Evolutionary conservation across 805 yeast genomes (phyloP), one percentile per base, ranked within the genome.

Genomic region (Brettanomyces naardenensis): DNA sequence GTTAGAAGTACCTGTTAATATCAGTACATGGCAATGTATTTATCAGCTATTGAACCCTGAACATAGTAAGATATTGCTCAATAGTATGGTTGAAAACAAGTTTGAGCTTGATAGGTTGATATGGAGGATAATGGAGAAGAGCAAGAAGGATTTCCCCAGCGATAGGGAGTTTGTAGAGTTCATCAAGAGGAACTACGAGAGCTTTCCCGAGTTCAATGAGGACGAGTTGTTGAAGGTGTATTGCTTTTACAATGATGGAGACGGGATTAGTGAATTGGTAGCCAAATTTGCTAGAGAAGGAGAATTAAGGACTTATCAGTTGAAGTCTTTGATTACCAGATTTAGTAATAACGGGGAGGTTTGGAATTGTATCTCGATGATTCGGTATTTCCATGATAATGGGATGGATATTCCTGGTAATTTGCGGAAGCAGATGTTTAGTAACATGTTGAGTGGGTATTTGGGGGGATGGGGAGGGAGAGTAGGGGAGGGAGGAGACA

Each of bases 21-120:
- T 25, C 7, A 23, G 30, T 21, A 33, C 29, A 11, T 33, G 36
- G 36, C 36, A 33, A 19, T 33, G 34, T 21, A 21, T 31, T 19
- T 31, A 31, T n/a, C 34, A 31, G 4, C 7, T 31, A 7, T 14
- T 31, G 10, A 21, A 21, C 23, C 14, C n/a, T 13, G 34, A 19
- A 10, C 34, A 19, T 19, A 21, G 34, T 18, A 18, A 20, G 13
- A 17, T 13, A 26, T 13, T 31, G 14, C 13, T 31, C 14, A 26
- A 31, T 20, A 14, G 14, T 25, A 31, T 31, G 34, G 10, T 31
- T 11, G 26, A 21, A n/a, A 19, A 21, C 26, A 20, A 20, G 15
- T 31, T 31, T 21, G 17, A 18, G 13, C 26, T 31, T 15, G 26
- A 31, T 19, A 31, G 21, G 26, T 20, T 31, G 34, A 13, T 31